Evolutionary conservation across 768 basidiomycete species (phyloP).

Genomic region (Terana coerulea): DNA sequence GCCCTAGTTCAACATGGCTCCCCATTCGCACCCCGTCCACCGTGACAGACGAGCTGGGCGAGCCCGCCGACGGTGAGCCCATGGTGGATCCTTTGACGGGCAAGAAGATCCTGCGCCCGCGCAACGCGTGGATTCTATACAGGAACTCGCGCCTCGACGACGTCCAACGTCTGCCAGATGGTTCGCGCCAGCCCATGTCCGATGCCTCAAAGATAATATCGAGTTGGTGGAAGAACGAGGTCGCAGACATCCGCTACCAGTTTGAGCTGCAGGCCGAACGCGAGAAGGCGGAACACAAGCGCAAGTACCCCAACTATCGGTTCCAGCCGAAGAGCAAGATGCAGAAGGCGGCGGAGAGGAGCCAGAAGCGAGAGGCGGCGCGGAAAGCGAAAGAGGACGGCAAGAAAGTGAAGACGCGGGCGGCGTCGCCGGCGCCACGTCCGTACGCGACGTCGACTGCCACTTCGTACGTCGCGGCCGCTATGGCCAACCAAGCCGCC

Average conservation of each 20-base stretch:
- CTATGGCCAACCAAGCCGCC: slow-evolving; percentile 10
- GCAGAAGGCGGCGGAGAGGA: slow-evolving; percentile 7
- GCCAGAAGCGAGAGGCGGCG: slow-evolving; percentile 2
- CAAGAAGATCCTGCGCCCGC: slow-evolving; percentile 13
- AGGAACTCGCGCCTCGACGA: slow-evolving; percentile 7
- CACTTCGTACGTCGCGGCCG: slow-evolving; percentile 11
- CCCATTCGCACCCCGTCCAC: background rate
- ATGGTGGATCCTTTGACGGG: slow-evolving; percentile 11
- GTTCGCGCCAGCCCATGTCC: slow-evolving; percentile 9
- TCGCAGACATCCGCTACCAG: background rate
- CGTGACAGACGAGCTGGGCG: slow-evolving; percentile 1
- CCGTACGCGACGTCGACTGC: background rate
- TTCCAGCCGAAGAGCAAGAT: slow-evolving; percentile 12
- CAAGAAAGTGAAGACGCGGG: slow-evolving; percentile 2
- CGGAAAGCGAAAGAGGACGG: slow-evolving; percentile 2
- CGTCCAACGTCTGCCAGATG: slow-evolving; percentile 2
- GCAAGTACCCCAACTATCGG: slow-evolving; percentile 12
- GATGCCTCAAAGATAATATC: slow-evolving; percentile 13
- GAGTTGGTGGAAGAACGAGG: slow-evolving; percentile 8
- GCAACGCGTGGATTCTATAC: slow-evolving; percentile 16
- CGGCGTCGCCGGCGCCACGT: background rate
- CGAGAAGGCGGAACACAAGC: slow-evolving; percentile 10
- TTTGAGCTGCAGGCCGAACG: slow-evolving; percentile 9
- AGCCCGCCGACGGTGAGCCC: slow-evolving; percentile 9
- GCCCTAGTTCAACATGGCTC: slow-evolving; percentile 1